Base-by-base conservation (phyloP, 805 yeast species). In the Candida gorgasii region DNA sequence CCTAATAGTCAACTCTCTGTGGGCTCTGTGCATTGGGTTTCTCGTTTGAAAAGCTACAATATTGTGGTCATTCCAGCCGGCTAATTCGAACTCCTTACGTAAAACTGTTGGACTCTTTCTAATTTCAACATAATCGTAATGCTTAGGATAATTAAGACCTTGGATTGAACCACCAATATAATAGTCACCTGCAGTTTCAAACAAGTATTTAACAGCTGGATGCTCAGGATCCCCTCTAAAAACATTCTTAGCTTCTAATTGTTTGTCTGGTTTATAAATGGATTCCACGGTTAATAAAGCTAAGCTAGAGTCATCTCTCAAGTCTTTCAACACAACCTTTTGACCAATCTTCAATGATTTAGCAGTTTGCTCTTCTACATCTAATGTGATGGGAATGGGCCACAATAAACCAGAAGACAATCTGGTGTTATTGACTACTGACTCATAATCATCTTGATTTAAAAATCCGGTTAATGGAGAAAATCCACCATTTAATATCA, bases 21-120 rank as follows among this genome's bases (percentile, higher is more conserved):
- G 98, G 24, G 98, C 98, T 65, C 98, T 82, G 68, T 90, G 98
- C 97, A 90, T 92, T 53, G 98, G 98, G 73, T 90, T 90, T 73
- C 98, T 81, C 32, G 98, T 90, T 73, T 90, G 98, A 84, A 90
- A 90, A 24, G 98, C 98, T 36, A 90, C 98, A 42, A 90, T 86
- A 40, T 64, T 59, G 44, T 69, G 65, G 57, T 81, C 76, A 57
- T 80, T 77, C 97, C 97, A 90, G 52, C 87, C 84, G 62, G 85
- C 82, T 56, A 79, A 78, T 47, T 70, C 64, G 59, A 92, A 92
- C 71, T 90, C 96, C 17, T 82, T 68, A 67, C 98, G 82, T 57
- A 90, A 77, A 68, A 89, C 95, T 19, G 88, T 80, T 20, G 98
- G 98, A 19, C 96, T 86, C 69, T 84, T 84, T 64, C 98, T 81